Evolutionary conservation across 2,329 filamentous ascomycete genomes (phyloP), one percentile per base, ranked within the genome.

Genomic region (Paraphoma chrysanthemicola): DNA sequence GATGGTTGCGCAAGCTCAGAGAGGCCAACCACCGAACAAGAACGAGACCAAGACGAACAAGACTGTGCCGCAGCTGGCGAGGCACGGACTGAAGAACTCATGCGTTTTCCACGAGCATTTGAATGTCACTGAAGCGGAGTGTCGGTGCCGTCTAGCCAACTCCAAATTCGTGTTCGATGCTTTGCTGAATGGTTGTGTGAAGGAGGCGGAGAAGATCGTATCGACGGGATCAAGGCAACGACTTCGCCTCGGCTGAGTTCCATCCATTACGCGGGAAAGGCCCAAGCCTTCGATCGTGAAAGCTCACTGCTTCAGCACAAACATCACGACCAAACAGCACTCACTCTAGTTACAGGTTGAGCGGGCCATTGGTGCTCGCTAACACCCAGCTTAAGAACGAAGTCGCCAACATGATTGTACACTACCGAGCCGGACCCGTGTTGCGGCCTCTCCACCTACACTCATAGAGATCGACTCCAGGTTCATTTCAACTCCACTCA

Each of bases 61-160:
- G 42, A 17, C 23, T 17, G 50, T 52, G 33, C 50, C 50, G 8
- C 42, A 52, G 11, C 23, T 52, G n/a, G 50, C 50, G 11, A 52
- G 43, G 12, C 38, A 52, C 41, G 50, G 50, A 9, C 23, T 52
- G 8, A 18, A 23, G 14, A 52, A 52, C 31, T 52, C 50, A 11
- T 52, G 50, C 16, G 23, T 46, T 12, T 52, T 52, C 5, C 50
- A 52, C n/a, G 50, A 52, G 43, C 50, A 52, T 45, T 17, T 39
- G 14, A n/a, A 17, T 23, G 17, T 42, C 14, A 39, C 18, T 7
- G 44, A 44, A 17, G 33, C 41, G 14, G 17, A 16, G 16, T 52
- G 50, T 46, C 50, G 50, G 10, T 30, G 12, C 18, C 50, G 50
- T 10, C 17, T 52, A 12, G 38, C 50, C 11, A 44, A 52, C 18